Evolutionary conservation across 768 basidiomycete species (phyloP), one percentile per base, ranked within the genome.

Genomic region (Naematelia encephala): DNA sequence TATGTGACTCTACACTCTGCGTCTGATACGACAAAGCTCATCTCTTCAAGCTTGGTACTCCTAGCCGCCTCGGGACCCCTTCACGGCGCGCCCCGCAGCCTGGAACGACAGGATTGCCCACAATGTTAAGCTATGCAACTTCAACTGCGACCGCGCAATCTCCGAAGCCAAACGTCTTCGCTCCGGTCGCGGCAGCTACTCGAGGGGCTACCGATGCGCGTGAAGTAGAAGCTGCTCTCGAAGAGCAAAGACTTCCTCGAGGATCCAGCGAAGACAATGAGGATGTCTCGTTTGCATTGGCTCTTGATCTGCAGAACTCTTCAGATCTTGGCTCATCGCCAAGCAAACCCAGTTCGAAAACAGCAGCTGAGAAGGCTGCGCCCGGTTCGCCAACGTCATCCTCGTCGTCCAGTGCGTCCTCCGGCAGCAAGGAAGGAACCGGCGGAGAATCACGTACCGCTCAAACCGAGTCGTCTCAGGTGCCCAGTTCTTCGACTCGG

Each of bases 251-350:
- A 2, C 19, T 25, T 3, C 48, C 54, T 0, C 45, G 68, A 56
- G 68, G 64, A 14, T 67, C 65, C 2, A 66, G 64, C 51, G 66
- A 60, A 19, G 68, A 69, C 51, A 51, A 63, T 27, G 66, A 67
- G 29, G 64, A 70, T 3, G 68, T 68, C 4, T 68, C 68, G 2
- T 54, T 65, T 13, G 43, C 26, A 16, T 39, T 68, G 13, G 34
- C 58, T 5, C 42, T 28, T 25, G 34, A 16, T 54, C 61, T 19
- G 47, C 34, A 39, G 8, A 39, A 47, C 5, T 65, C 69, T 1
- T 62, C 60, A 13, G 57, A 57, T 4, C 23, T 16, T 8, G 64
- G 51, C 34, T 64, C 61, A 13, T 54, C 64, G 14, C 58, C 52
- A 4, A n/a, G 44, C 39, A 57, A 57, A 59, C 25, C n/a, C 54